Base-by-base conservation (phyloP, 257 asterid species). In the Avicennia marina region DNA sequence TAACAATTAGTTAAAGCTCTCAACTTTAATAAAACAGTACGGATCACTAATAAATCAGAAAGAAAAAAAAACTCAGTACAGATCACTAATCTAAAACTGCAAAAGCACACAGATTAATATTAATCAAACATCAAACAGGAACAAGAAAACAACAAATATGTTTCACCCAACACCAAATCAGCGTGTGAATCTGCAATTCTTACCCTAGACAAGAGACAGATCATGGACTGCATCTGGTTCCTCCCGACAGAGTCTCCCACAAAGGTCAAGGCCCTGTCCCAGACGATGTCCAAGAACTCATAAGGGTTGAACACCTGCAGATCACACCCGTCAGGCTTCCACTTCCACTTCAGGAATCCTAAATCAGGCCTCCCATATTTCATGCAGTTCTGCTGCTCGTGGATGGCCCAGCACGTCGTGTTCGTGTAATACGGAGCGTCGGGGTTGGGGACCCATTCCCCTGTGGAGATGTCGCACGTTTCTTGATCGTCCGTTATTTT, bases 181-280 rank as follows among this genome's bases (percentile, higher is more conserved):
- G n/a, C n/a, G n/a, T n/a, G n/a, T n/a, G n/a, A n/a, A n/a, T n/a
- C 6, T 33, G 8, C 41, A n/a, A n/a, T n/a, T n/a, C 59, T 22
- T 74, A 87, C 96, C 71, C 53, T 74, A 4, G 95, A 80, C 60
- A 87, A 74, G 65, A 84, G 89, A 78, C 96, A 87, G 11, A 87
- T 73, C 78, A 87, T 52, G 11, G 96, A 87, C 68, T 87, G 96
- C 96, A 87, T 79, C 41, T 87, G 94, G 68, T 87, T 87, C 43
- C 94, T 79, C 3, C 41, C 41, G 13, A 36, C 41, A 11, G 41
- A 36, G 41, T 36, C 41, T 11, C 41, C 95, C 10, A 87, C 83
- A 25, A 87, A 82, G 4, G 94, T 90, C 86, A 87, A 11, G 0
- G 84, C 56, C 58, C 77, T 87, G 2, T 52, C 84, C 51, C 94